Evolutionary conservation across 2,329 filamentous ascomycete species (phyloP).

Genomic region (Piedraia hortae): DNA sequence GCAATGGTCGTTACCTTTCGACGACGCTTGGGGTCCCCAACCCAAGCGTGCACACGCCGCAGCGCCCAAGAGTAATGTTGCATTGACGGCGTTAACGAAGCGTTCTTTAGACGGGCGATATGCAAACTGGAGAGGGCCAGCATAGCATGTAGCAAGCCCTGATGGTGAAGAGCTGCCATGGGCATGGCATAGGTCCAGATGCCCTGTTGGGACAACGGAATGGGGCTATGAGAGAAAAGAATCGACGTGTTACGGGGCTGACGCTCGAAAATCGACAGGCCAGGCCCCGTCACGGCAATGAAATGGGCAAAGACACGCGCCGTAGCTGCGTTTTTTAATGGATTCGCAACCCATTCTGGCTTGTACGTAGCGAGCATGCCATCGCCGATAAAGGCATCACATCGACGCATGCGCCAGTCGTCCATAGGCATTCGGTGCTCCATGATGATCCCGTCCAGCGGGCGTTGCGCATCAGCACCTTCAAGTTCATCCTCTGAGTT

Average conservation of each 20-base stretch:
- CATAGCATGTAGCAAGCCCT: slow-evolving; percentile 74
- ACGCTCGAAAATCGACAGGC: slow-evolving; percentile 66
- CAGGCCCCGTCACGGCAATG: slow-evolving; percentile 63
- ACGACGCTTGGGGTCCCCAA: slow-evolving; percentile 39
- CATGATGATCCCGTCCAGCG: slow-evolving; percentile 7
- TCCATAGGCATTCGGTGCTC: slow-evolving; percentile 8
- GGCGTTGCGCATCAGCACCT: slow-evolving; percentile 5
- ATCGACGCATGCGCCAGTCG: slow-evolving; percentile 12
- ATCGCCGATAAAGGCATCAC: slow-evolving; percentile 20
- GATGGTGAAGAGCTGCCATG: slow-evolving; percentile 54
- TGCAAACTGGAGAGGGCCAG: slow-evolving; percentile 67
- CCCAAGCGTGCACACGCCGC: slow-evolving; percentile 47
- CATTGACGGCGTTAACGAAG: slow-evolving; percentile 50
- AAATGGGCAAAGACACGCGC: slow-evolving; percentile 77
- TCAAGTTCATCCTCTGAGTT: slow-evolving; percentile 19
- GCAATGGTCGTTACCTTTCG: slow-evolving; percentile 62
- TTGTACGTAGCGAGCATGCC: slow-evolving; percentile 20
- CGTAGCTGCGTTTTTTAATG: slow-evolving; percentile 54
- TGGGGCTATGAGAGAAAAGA: slow-evolving; percentile 31
- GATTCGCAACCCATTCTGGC: slow-evolving; percentile 24
- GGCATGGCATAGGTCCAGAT: slow-evolving; percentile 54
- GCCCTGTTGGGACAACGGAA: slow-evolving; percentile 33
- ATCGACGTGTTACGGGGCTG: slow-evolving; percentile 46
- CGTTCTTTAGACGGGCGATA: slow-evolving; percentile 53
- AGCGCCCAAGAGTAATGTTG: slow-evolving; percentile 80